Percentiles rank a stretch among this genome's conserved stretches.
phyloP scores from a whole-genome alignment of 192 early-diverging fungal genomes.

The Phlyctochytrium arcticum region DNA sequence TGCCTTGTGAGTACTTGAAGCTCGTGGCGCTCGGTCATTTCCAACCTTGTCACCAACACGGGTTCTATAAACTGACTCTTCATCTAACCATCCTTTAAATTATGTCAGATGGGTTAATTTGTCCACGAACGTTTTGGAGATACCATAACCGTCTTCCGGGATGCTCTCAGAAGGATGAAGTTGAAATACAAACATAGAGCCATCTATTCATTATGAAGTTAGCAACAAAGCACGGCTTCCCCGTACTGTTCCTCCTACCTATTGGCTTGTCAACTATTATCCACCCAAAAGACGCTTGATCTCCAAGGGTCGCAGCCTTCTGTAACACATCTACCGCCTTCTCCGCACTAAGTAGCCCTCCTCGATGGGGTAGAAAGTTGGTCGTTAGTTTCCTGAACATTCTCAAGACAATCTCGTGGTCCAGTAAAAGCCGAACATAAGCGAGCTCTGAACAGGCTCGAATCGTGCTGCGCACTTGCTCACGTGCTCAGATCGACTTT shows the following conservation, averaged over 20 bases:
- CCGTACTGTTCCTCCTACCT: no score
- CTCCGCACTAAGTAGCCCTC: slow-evolving; percentile 4
- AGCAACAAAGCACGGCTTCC: neutral
- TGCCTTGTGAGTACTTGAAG: neutral
- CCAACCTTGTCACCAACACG: slow-evolving; percentile 11
- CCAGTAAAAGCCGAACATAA: neutral
- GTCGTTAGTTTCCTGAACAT: slow-evolving; percentile 29
- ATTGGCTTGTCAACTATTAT: slow-evolving; percentile 32
- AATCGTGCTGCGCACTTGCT: neutral
- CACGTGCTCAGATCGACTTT: neutral
- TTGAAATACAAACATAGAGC: slow-evolving; percentile 30
- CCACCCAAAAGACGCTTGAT: slow-evolving; percentile 23
- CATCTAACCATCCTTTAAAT: slow-evolving; percentile 40
- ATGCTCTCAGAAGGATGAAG: slow-evolving; percentile 13
- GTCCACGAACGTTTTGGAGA: no score
- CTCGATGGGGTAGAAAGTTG: slow-evolving; percentile 21
- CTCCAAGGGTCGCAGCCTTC: neutral
- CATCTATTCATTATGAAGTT: slow-evolving; percentile 12
- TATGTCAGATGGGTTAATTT: no score
- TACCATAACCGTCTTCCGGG: slow-evolving; percentile 34
- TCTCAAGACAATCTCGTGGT: neutral
- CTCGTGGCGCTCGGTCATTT: no score
- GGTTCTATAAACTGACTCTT: slow-evolving; percentile 13
- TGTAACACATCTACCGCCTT: slow-evolving; percentile 14
- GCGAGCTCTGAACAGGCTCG: neutral